A percentile compares a stretch with the other conserved stretches of the same genome.
These are phyloP conservation scores for Tylopilus felleus DNA, from an alignment of 768 basidiomycete species.

Conservation along the genomic window DNA sequence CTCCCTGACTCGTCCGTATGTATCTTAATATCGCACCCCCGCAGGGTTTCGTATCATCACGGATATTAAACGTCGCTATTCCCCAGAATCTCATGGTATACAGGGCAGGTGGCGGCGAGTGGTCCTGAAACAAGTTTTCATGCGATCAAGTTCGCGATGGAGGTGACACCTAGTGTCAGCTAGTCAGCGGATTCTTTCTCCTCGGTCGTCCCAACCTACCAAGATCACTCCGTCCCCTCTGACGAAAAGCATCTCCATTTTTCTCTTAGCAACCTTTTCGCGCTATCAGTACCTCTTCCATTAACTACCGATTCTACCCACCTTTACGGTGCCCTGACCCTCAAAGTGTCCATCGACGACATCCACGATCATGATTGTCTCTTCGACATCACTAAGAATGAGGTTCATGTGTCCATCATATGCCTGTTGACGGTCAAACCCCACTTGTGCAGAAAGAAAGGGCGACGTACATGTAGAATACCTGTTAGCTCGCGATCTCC, in stretches of 20 bases:
- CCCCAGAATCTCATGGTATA: constrained; percentile 14
- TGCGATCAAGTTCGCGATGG: constrained; percentile 61
- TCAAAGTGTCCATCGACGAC: constrained; percentile 60
- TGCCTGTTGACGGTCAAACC: constrained; percentile 53
- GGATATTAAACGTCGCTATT: constrained; percentile 9
- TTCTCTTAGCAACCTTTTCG: constrained; percentile 80
- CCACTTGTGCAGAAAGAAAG: neutral
- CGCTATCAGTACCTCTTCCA: neutral
- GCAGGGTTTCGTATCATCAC: neutral
- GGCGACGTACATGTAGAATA: constrained; percentile 75
- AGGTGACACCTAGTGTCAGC: constrained; percentile 62
- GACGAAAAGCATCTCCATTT: constrained; percentile 97
- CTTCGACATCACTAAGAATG: constrained; percentile 95
- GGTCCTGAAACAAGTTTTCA: neutral
- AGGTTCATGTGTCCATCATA: constrained; percentile 99
- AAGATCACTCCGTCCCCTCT: constrained; percentile 96
- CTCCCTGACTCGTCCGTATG: constrained; percentile 1
- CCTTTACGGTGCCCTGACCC: constrained; percentile 63
- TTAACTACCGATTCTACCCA: constrained; percentile 28
- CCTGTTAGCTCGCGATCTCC: constrained; percentile 92
- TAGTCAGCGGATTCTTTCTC: constrained; percentile 10
- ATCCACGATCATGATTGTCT: constrained; percentile 96
- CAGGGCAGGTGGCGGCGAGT: constrained; percentile 13
- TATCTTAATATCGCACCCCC: neutral
- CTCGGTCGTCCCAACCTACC: constrained; percentile 43